A percentile compares a stretch with the other conserved stretches of the same genome.
Evolutionary conservation across 2,329 filamentous ascomycete genomes (phyloP).

Genomic region (Penicillium freii): DNA sequence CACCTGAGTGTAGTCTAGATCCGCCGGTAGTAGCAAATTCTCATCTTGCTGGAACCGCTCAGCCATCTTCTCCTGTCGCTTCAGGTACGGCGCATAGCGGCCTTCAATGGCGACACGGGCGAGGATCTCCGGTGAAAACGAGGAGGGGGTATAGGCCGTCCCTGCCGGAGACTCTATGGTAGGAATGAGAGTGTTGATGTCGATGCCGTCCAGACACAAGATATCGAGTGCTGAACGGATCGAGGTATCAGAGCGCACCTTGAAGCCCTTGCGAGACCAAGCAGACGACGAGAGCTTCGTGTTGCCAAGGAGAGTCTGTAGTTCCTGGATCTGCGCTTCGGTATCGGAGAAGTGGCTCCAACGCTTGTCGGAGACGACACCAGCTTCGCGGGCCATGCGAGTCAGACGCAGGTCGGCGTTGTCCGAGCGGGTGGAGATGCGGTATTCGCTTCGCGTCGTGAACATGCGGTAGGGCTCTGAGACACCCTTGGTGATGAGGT

Average conservation of each 20-base stretch:
- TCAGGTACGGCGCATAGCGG: slow-evolving; percentile 82
- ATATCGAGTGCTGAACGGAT: slow-evolving; percentile 75
- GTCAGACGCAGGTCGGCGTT: slow-evolving; percentile 91
- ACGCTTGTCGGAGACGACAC: slow-evolving; percentile 73
- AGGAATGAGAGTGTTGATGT: slow-evolving; percentile 56
- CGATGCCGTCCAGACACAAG: slow-evolving; percentile 64
- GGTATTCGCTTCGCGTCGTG: slow-evolving; percentile 91
- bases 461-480: slow-evolving; percentile 99
- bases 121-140: slow-evolving; percentile 55
- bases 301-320: slow-evolving; percentile 60
- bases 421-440: slow-evolving; percentile 86
- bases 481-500: slow-evolving; percentile 93
- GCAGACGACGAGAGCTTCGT: slow-evolving; percentile 59
- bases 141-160: slow-evolving; percentile 50
- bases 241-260: slow-evolving; percentile 63
- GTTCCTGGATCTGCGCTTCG: slow-evolving; percentile 63
- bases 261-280: slow-evolving; percentile 71
- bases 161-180: slow-evolving; percentile 46
- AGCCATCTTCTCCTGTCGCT: slow-evolving; percentile 66
- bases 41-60: slow-evolving; percentile 74
- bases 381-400: slow-evolving; percentile 69
- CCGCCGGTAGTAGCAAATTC: slow-evolving; percentile 64
- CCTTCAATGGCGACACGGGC: slow-evolving; percentile 76
- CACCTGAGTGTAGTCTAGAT: slow-evolving; percentile 73
- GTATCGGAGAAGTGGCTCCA: slow-evolving; percentile 71